Percentiles rank a stretch among this genome's conserved stretches.
These are phyloP conservation scores for Brassica napus DNA, from an alignment of 345 rosid genomes.

Conservation along the genomic window Da-Ae NC_063450.1:43386001-43386500, in stretches of 20 bases:
- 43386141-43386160: slow-evolving; percentile 57
- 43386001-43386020: no score
- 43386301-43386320: slow-evolving; percentile 88
- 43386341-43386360: slow-evolving; percentile 84
- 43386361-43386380: slow-evolving; percentile 85
- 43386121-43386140: slow-evolving; percentile 55
- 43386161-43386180: slow-evolving; percentile 53
- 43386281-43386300: slow-evolving; percentile 71
- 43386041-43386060: no score
- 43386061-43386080: no score
- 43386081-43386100: no score
- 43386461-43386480: slow-evolving; percentile 53
- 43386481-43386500: slow-evolving; percentile 64
- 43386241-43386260: slow-evolving; percentile 50
- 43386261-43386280: slow-evolving; percentile 67
- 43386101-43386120: slow-evolving; percentile 56
- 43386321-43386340: slow-evolving; percentile 81
- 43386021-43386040: no score
- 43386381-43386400: slow-evolving; percentile 76
- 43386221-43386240: slow-evolving; percentile 53
- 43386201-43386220: slow-evolving; percentile 58
- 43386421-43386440: slow-evolving; percentile 57
- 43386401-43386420: slow-evolving; percentile 67
- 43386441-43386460: slow-evolving; percentile 62
- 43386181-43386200: slow-evolving; percentile 60